These are phyloP conservation scores for Annulohypoxylon bovei DNA, from an alignment of 495 filamentous ascomycete species.

Conservation along the genomic window DNA sequence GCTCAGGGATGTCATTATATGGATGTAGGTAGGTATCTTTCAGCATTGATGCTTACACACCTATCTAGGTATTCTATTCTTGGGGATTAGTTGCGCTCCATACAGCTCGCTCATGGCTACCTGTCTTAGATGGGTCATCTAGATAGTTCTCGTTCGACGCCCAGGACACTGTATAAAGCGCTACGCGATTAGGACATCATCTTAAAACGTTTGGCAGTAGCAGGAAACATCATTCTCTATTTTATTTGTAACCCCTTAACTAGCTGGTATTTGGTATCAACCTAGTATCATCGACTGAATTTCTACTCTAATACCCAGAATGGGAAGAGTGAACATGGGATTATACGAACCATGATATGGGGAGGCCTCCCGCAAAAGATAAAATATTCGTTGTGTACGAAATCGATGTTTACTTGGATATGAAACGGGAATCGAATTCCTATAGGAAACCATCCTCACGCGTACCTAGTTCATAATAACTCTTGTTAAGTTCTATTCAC, in stretches of 20 bases:
- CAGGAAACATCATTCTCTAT: background rate
- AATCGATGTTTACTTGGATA: background rate
- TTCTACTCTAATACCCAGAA: background rate
- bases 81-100: background rate
- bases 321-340: background rate
- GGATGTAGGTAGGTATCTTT: background rate
- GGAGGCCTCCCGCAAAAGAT: background rate
- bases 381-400: background rate
- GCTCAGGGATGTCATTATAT: background rate
- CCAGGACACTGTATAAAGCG: background rate
- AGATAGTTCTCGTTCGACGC: background rate
- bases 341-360: background rate
- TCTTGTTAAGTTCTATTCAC: background rate
- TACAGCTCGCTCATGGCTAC: background rate
- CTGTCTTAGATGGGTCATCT: background rate
- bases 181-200: background rate
- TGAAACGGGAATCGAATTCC: background rate
- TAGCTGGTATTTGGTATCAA: background rate
- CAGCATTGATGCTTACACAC: background rate
- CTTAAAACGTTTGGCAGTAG: background rate
- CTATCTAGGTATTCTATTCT: slow-evolving; percentile 1
- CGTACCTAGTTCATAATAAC: background rate
- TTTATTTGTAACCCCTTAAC: background rate
- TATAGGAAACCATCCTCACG: background rate
- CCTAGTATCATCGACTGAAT: background rate